Base-by-base conservation (phyloP, 129 eudicot species). In the Silybum marianum region DNA sequence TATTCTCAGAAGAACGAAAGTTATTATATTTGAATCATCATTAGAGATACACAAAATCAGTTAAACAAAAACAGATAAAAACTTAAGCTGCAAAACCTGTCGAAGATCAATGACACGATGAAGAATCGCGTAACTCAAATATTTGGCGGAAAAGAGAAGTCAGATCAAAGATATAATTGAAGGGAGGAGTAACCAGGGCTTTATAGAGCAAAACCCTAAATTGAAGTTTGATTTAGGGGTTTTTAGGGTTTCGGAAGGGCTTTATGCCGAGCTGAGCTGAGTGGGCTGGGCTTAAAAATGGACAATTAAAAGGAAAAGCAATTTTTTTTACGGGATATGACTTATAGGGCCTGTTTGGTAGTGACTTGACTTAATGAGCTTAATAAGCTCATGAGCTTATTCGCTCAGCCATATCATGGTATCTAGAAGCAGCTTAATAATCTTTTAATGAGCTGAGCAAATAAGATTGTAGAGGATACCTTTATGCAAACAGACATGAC, bases 1-100 rank as follows among this genome's bases (percentile, higher is more conserved):
- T 81, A 9, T 9, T 81, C 38, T 81, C 79, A 73, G 84, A 81
- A 81, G 78, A 81, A 72, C 78, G 79, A 72, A 81, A 81, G 84
- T 81, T 51, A 71, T 51, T 76, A 46, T 65, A 19, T 74, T 65
- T 81, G 75, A 74, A 44, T 82, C 85, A 80, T 80, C 78, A 80
- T 24, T 4, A 80, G 84, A 80, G 78, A 72, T 38, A 4, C 16
- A 38, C 4, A 23, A 36, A 58, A 26, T 0, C n/a, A 0, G 12
- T 5, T 26, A 11, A 62, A 62, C 2, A 18, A 2, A 13, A 2
- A 1, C n/a, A 23, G 23, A 19, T 0, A 1, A 1, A 7, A 11
- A 24, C 10, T 51, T 10, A 1, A 12, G 69, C 26, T 12, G 58
- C 25, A 2, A 44, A 44, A 66, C 48, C 75, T 42, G 54, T 71